Percentiles rank a stretch among this genome's conserved stretches.
Conservation (phyloP, 2,329 filamentous ascomycete species). For the Xylaria sp. region DNA sequence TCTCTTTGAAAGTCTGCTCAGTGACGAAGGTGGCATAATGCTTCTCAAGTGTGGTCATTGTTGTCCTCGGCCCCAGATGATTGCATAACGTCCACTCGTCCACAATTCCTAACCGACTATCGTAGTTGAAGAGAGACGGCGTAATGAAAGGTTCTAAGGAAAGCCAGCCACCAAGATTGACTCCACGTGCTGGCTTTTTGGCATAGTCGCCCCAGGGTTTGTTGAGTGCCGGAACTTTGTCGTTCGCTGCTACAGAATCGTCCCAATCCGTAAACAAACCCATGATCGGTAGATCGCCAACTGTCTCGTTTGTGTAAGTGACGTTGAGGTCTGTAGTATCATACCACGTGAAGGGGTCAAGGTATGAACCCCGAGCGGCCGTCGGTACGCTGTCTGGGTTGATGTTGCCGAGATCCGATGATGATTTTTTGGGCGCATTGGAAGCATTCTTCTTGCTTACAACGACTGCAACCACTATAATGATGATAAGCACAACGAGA, state of each 20-base stretch:
- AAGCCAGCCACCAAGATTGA: conserved; percentile 95
- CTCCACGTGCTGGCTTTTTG: conserved; percentile 82
- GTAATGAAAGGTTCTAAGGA: conserved; percentile 95
- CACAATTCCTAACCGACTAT: conserved; percentile 71
- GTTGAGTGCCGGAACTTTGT: conserved; percentile 80
- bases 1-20: conserved; percentile 84
- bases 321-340: conserved; percentile 92
- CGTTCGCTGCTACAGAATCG: conserved; percentile 80
- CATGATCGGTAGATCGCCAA: conserved; percentile 91
- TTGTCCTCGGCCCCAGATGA: conserved; percentile 73
- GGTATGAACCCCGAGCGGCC: conserved; percentile 75
- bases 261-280: conserved; percentile 88
- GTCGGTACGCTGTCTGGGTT: conserved; percentile 68
- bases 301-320: conserved; percentile 86
- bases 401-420: conserved; percentile 62
- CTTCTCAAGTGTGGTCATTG: conserved; percentile 77
- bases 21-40: conserved; percentile 93
- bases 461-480: conserved; percentile 74
- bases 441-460: conserved; percentile 70
- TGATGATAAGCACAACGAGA: conserved; percentile 69
- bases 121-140: conserved; percentile 84
- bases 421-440: conserved; percentile 52
- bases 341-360: conserved; percentile 93
- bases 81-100: conserved; percentile 87
- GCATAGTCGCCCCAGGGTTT: conserved; percentile 81